Evolutionary conservation across 1,139 yeast genomes (phyloP), one percentile per base, ranked within the genome.

Genomic region (Candida frijolesensis): DNA sequence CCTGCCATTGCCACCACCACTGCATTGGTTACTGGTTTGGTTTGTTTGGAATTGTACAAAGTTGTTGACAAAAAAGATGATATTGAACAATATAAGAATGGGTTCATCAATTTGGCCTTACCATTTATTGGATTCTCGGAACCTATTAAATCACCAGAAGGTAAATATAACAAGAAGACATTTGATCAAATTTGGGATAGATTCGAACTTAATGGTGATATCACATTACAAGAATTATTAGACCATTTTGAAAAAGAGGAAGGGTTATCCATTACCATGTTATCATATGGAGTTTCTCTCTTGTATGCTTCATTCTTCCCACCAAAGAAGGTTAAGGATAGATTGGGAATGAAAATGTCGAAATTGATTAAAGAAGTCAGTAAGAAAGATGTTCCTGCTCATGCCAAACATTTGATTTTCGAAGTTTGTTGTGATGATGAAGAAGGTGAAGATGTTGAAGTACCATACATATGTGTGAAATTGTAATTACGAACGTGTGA

Each of bases 1-100:
- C 99, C 99, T 11, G 99, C 99, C 15, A 94, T 94, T 76, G 99
- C 99, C 37, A 94, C 99, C 1, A 95, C 99, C 4, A 94, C 99
- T 18, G 96, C 97, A 11, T 77, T 92, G 60, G 98, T 94, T 12
- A 90, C 99, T 5, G 99, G 99, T 43, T 78, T 94, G 62, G 96
- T 91, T 39, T 89, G 96, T 64, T 76, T 94, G 60, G 99, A 94
- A 71, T 78, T 94, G 53, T 88, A 90, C 77, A 94, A 94, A 74
- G 94, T 94, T 55, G 90, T 85, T 49, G 96, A 89, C 61, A 74
- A 76, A 22, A 76, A 82, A 57, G 82, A 80, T 57, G 85, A 85
- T 55, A 81, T 95, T 62, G 99, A 94, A 66, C 87, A 87, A 60
- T 94, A 85, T 73, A 94, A 90, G 76, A 94, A 94, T 65, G 99